phyloP scores from a whole-genome alignment of 2,329 filamentous ascomycete genomes.

The Delphinella strobiligena region DNA sequence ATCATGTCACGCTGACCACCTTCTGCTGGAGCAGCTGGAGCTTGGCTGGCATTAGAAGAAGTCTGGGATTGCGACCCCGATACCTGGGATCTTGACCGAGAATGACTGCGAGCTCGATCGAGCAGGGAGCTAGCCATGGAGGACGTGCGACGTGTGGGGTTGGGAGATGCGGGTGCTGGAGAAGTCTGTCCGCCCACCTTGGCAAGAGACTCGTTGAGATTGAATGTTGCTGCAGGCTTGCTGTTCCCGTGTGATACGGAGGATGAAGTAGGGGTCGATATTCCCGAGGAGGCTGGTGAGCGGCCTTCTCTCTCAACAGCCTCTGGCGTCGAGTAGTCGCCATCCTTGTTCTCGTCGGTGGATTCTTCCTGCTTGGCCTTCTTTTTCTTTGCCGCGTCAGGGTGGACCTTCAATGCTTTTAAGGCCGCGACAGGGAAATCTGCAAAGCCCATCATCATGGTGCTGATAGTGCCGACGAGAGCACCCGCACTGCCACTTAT shows the following conservation, averaged over 20 bases:
- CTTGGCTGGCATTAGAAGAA: not conserved
- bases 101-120: not conserved
- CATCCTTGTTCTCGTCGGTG: not conserved
- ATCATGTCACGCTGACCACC: not conserved
- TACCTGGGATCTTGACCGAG: not conserved
- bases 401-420: constrained; percentile 30
- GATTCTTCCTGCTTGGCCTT: constrained; percentile 1
- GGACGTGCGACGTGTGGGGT: constrained; percentile 2
- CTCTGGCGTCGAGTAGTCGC: no score
- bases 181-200: constrained; percentile 10
- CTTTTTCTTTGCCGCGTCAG: constrained; percentile 7
- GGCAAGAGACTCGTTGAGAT: constrained; percentile 11
- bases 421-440: constrained; percentile 50
- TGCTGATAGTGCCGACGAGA: constrained; percentile 62
- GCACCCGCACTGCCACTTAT: constrained; percentile 66
- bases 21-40: not conserved
- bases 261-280: constrained; percentile 1
- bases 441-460: constrained; percentile 67
- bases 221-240: constrained; percentile 8
- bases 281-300: constrained; percentile 1
- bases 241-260: not conserved
- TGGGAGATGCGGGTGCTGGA: not conserved
- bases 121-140: constrained; percentile 9
- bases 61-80: not conserved
- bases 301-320: not conserved